Evolutionary conservation across 225 moss, liverwort and hornwort species (phyloP), one percentile per base, ranked within the genome.

Genomic region (Rhytidiadelphus loreus): DNA sequence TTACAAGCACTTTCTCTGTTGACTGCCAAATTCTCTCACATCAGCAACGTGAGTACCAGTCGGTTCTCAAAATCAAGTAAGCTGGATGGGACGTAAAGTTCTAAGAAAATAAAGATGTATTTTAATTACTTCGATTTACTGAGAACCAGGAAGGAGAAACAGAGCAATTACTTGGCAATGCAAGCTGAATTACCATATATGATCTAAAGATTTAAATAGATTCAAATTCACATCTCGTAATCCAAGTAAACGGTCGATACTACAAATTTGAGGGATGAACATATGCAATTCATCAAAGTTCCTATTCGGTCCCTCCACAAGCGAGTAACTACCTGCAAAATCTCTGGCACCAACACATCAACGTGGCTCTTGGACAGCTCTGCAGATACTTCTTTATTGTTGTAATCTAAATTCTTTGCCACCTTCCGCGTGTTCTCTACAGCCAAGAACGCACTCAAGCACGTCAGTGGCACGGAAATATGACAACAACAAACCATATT

Each of bases 371-470:
- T 91, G 53, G 93, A 91, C 88, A 96, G 89, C 87, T 95, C 94
- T 66, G 88, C 92, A 86, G 94, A 90, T 84, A 87, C 90, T 90
- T 93, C 92, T 94, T 89, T 86, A 64, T 88, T 93, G 90, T 77
- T 82, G 81, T 94, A 94, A 83, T 95, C 93, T 87, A 98, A 87
- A 91, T 98, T 98, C 63, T 90, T 93, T 50, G 93, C 93, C 90
- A 98, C 98, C 90, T 81, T 96, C 85, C 90, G 92, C 15, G 98
- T 98, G 87, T 94, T 98, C 84, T 97, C 98, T 98, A 92, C 85
- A 90, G 63, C 44, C 86, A 85, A 77, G 29, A 61, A 87, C 24
- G 59, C 50, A 61, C 59, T 75, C 29, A 69, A 89, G 81, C 39
- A 83, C 52, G 53, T 90, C 85, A 87, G 68, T 75, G 56, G 17